phyloP scores from a whole-genome alignment of 1,284 basidiomycete species.

The Rhodotorula sp. region DNA sequence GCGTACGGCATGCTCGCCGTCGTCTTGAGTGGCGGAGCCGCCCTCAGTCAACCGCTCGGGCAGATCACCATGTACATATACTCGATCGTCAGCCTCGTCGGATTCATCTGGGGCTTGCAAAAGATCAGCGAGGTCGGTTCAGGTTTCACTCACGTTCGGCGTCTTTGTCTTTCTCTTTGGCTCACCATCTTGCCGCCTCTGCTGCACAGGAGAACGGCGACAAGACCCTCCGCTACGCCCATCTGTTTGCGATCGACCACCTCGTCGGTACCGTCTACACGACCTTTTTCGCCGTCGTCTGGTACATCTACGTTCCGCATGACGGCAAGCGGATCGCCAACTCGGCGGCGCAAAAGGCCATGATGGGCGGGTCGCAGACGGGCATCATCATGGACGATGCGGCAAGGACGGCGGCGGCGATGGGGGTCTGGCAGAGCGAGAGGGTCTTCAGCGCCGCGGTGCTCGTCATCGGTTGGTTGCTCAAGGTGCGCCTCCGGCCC shows the following conservation, averaged over 20 bases:
- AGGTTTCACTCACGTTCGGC: background rate
- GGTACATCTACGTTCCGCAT: constrained; percentile 89
- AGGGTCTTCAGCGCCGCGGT: constrained; percentile 76
- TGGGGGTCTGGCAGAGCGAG: constrained; percentile 84
- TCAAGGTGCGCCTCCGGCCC: constrained; percentile 66
- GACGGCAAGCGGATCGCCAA: constrained; percentile 77
- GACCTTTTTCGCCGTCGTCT: constrained; percentile 79
- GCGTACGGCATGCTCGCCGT: constrained; percentile 93
- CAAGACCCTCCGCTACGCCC: constrained; percentile 82
- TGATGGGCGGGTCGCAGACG: constrained; percentile 57
- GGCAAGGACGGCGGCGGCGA: constrained; percentile 68
- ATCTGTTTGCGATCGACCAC: constrained; percentile 90
- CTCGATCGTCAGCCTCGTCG: constrained; percentile 77
- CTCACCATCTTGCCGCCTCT: no score
- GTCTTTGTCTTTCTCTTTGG: no score
- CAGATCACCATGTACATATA: constrained; percentile 93
- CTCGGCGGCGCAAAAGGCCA: constrained; percentile 78
- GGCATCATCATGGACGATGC: constrained; percentile 62
- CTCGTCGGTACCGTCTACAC: constrained; percentile 90
- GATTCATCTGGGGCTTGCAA: constrained; percentile 82
- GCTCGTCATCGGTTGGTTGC: constrained; percentile 77
- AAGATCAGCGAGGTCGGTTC: constrained; percentile 70
- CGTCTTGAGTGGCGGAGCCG: constrained; percentile 80
- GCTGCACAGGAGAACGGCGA: constrained; percentile 75
- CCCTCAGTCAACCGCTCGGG: constrained; percentile 46